A percentile compares a stretch with the other conserved stretches of the same genome.
Conservation (phyloP, 2,329 filamentous ascomycete species). For the Exophiala aquamarina region DNA sequence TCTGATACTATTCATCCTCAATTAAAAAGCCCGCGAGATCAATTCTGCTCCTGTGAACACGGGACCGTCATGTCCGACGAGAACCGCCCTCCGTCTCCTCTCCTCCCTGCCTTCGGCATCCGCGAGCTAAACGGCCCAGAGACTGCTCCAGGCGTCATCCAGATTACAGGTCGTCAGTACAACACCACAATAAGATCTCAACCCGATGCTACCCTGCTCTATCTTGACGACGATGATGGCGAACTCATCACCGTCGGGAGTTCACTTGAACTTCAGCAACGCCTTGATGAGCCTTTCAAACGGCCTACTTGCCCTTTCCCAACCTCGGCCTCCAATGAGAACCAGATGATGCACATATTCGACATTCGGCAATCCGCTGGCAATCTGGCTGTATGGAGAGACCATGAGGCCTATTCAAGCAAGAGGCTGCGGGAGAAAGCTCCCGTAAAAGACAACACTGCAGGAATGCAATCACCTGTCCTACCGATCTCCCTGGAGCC, state of each 20-base stretch:
- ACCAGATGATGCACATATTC: slow-evolving; percentile 44
- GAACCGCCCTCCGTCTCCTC: slow-evolving; percentile 2
- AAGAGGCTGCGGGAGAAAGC: slow-evolving; percentile 12
- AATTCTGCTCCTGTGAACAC: slow-evolving; percentile 16
- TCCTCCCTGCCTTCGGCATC: slow-evolving; percentile 26
- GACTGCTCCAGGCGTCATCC: slow-evolving; percentile 35
- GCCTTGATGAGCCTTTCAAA: slow-evolving; percentile 41
- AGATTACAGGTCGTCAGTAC: slow-evolving; percentile 43
- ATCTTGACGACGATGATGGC: slow-evolving; percentile 48
- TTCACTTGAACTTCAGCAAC: slow-evolving; percentile 46
- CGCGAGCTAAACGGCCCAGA: slow-evolving; percentile 22
- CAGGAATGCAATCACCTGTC: not conserved
- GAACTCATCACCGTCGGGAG: slow-evolving; percentile 49
- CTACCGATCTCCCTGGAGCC: not conserved
- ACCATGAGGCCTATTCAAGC: slow-evolving; percentile 24
- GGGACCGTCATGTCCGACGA: slow-evolving; percentile 24
- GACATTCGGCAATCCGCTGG: slow-evolving; percentile 35
- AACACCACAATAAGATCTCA: slow-evolving; percentile 41
- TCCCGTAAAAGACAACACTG: not conserved
- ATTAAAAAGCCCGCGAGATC: too few species aligned
- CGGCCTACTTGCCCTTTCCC: not conserved
- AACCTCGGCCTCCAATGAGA: too few species aligned
- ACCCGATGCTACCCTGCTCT: slow-evolving; percentile 44
- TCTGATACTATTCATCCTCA: slow-evolving; percentile 24
- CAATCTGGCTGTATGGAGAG: slow-evolving; percentile 26